Evolutionary conservation across 2,329 filamentous ascomycete genomes (phyloP), one percentile per base, ranked within the genome.

Genomic region (Monilinia fructicola): DNA sequence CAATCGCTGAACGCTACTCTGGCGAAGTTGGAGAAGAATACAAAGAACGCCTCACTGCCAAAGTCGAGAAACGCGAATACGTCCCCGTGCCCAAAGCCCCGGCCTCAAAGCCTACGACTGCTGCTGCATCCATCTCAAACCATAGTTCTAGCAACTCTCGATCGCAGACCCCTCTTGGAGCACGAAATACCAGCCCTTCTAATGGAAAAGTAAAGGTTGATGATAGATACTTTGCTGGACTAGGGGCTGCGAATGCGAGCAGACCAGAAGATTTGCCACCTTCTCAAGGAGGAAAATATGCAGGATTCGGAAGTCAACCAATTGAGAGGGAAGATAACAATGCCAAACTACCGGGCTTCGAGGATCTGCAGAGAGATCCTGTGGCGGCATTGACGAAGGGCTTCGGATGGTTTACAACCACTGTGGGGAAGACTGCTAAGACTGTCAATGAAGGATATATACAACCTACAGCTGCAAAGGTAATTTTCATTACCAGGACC

Each of bases 11-110:
- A 78, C 83, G 94, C 66, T 98, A 98, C 77, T 89, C 93, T 69
- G 91, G 91, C 65, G 92, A 95, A 71, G 91, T 90, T 0, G 94
- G 93, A 65, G 94, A 97, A 78, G 94, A 97, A 80, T 98, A 90
- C 87, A 97, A 97, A 79, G 93, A 97, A 78, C 85, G 93, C 69
- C 79, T 98, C 71, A 88, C 87, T 44, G 91, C 91, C 74, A 94
- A 95, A 81, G 91, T 96, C 9, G 95, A 98, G 78, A 91, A 90
- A 16, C 85, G 85, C 67, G 92, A 96, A 72, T 98, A 96, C 76
- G 90, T 95, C 2, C 89, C 89, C 21, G 87, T 85, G 10, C 85
- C 89, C 77, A 89, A 88, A 78, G 78, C 77, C 16, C 66, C 72
- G 11, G 48, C 44, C 10, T 52, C 59, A 16, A 63, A 64, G 16